Evolutionary conservation across 2,329 filamentous ascomycete genomes (phyloP).

Genomic region (Stemphylium lycopersici): DNA sequence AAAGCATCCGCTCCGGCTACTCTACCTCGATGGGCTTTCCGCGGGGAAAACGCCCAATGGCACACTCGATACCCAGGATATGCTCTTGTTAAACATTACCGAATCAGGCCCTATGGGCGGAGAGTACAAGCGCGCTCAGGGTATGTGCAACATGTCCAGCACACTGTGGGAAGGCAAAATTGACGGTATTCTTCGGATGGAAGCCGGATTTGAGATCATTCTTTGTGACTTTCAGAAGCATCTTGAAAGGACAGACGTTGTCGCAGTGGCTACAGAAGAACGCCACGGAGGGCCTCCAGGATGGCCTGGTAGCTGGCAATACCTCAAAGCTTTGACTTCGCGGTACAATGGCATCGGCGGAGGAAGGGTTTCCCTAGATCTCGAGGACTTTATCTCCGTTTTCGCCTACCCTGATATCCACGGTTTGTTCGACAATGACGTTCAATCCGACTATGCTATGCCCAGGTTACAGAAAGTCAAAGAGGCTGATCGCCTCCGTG

Average conservation of each 20-base stretch:
- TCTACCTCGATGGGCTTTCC: constrained; percentile 74
- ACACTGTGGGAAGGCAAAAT: constrained; percentile 59
- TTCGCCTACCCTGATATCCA: constrained; percentile 51
- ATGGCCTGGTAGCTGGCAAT: constrained; percentile 34
- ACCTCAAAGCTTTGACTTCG: constrained; percentile 50
- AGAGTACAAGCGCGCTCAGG: constrained; percentile 58
- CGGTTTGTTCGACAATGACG: constrained; percentile 46
- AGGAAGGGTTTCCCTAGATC: constrained; percentile 54
- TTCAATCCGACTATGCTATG: constrained; percentile 36
- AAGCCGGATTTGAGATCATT: constrained; percentile 74
- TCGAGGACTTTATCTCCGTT: constrained; percentile 57
- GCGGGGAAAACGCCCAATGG: constrained; percentile 70
- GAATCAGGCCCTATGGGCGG: constrained; percentile 47
- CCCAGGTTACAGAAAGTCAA: constrained; percentile 50
- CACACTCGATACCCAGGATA: constrained; percentile 71
- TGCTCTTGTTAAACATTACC: constrained; percentile 58
- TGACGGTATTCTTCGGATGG: constrained; percentile 71
- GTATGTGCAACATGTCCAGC: constrained; percentile 62
- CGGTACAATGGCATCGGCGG: constrained; percentile 55
- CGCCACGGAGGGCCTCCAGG: neutral
- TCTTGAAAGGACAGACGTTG: constrained; percentile 30
- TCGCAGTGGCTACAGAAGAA: constrained; percentile 9
- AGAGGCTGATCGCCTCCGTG: constrained; percentile 41
- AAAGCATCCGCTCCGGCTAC: constrained; percentile 61
- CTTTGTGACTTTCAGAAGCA: constrained; percentile 65